Conservation (phyloP, 2,329 filamentous ascomycete genomes). For the Neoarthrinium moseri region DNA sequence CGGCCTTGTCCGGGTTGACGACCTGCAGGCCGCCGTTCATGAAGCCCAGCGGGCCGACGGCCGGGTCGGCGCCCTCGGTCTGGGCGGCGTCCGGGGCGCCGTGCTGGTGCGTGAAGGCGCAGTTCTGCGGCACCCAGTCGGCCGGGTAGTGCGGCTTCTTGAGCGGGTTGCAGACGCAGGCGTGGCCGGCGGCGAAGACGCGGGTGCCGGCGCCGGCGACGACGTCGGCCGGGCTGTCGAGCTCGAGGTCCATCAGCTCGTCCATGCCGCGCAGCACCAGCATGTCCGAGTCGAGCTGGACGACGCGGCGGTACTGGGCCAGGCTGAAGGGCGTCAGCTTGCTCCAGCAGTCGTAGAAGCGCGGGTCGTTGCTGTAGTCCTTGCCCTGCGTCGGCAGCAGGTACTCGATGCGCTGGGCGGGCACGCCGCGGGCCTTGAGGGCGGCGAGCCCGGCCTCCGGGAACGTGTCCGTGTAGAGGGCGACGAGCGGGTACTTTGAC, state of each 20-base stretch:
- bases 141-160: constrained; percentile 75
- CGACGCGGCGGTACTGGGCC: constrained; percentile 73
- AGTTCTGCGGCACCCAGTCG: constrained; percentile 61
- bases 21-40: constrained; percentile 59
- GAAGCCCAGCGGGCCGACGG: constrained; percentile 45
- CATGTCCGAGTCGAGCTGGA: constrained; percentile 90
- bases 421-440: constrained; percentile 67
- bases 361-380: constrained; percentile 73
- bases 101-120: constrained; percentile 58
- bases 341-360: constrained; percentile 89
- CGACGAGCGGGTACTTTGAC: constrained; percentile 76
- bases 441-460: constrained; percentile 66
- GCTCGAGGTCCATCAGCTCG: constrained; percentile 79
- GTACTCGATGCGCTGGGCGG: constrained; percentile 68
- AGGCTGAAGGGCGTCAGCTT: constrained; percentile 81
- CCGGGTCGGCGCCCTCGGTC: constrained; percentile 40
- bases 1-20: constrained; percentile 46
- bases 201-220: constrained; percentile 44
- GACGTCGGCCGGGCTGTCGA: constrained; percentile 53
- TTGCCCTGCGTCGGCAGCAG: constrained; percentile 65
- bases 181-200: constrained; percentile 81
- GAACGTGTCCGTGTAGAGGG: constrained; percentile 78
- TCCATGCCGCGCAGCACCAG: constrained; percentile 83
- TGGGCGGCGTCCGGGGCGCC: constrained; percentile 44
- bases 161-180: constrained; percentile 83